A percentile compares a stretch with the other conserved stretches of the same genome.
phyloP scores from a whole-genome alignment of 352 stramenopile genomes.

The Hyaloperonospora brassicae region DNA sequence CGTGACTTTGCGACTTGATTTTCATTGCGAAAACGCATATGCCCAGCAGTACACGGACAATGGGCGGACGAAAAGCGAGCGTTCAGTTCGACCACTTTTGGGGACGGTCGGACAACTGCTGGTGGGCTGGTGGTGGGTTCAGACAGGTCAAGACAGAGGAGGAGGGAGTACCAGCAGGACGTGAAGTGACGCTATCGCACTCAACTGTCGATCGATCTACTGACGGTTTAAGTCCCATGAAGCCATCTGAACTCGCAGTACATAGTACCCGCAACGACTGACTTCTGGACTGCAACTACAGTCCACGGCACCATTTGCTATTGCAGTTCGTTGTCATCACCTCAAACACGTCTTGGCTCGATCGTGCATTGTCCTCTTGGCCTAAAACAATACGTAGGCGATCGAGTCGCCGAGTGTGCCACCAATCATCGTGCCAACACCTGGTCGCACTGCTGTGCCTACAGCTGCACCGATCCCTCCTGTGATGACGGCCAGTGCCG shows the following conservation, averaged over 20 bases:
- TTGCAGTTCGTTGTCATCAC: conserved; percentile 14
- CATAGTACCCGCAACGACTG: too few species aligned
- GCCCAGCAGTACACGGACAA: too few species aligned
- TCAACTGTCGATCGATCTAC: not conserved
- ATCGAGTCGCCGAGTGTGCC: conserved; percentile 73
- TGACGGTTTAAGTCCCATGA: too few species aligned
- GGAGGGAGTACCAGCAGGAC: too few species aligned
- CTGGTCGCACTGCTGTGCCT: conserved; percentile 62
- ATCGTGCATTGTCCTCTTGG: not conserved
- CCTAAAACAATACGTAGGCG: conserved; percentile 62
- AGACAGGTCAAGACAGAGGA: too few species aligned
- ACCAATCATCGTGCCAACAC: conserved; percentile 70
- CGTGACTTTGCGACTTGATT: too few species aligned
- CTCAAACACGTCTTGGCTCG: conserved; percentile 1
- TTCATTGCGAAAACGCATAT: too few species aligned
- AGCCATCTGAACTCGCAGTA: not conserved
- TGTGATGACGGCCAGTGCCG: conserved; percentile 54
- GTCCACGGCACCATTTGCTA: conserved; percentile 19
- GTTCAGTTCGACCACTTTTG: too few species aligned
- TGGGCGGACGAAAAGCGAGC: too few species aligned
- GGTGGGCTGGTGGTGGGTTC: too few species aligned
- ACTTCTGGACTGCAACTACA: too few species aligned
- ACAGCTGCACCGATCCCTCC: conserved; percentile 57
- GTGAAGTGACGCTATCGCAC: not conserved
- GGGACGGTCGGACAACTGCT: too few species aligned